Percentiles rank a stretch among this genome's conserved stretches.
Evolutionary conservation across 768 basidiomycete species (phyloP).

Genomic region (Panaeolus cyanescens): DNA sequence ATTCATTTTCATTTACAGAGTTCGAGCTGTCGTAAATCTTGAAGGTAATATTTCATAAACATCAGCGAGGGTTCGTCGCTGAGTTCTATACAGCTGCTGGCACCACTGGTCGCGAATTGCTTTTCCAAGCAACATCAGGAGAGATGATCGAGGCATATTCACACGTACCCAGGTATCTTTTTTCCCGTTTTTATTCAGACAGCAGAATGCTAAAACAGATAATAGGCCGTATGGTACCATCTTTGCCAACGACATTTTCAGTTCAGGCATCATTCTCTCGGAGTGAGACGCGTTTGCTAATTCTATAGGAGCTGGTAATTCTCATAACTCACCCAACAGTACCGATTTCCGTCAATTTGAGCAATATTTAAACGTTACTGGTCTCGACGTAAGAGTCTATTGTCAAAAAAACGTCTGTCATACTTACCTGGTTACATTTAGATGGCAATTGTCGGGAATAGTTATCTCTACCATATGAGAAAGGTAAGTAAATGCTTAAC

Average conservation of each 20-base stretch:
- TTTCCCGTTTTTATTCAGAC: neutral
- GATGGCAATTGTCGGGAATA: slow-evolving; percentile 92
- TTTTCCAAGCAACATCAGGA: slow-evolving; percentile 95
- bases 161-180: slow-evolving; percentile 68
- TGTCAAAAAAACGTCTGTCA: neutral
- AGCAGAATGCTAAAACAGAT: slow-evolving; percentile 3
- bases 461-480: slow-evolving; percentile 92
- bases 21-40: slow-evolving; percentile 86
- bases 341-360: slow-evolving; percentile 97
- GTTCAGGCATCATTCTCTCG: slow-evolving; percentile 85
- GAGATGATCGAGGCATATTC: slow-evolving; percentile 94
- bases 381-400: slow-evolving; percentile 70
- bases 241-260: slow-evolving; percentile 90
- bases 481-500: slow-evolving; percentile 46
- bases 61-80: neutral
- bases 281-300: slow-evolving; percentile 57
- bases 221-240: slow-evolving; percentile 83
- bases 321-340: slow-evolving; percentile 37
- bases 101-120: slow-evolving; percentile 80
- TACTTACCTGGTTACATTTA: slow-evolving; percentile 24
- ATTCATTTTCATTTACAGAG: slow-evolving; percentile 41
- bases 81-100: slow-evolving; percentile 66
- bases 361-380: slow-evolving; percentile 85
- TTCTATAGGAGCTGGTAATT: neutral
- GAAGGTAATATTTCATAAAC: slow-evolving; percentile 63